phyloP scores from a whole-genome alignment of 1,139 yeast genomes.

The Hemisphaericaspora xylofermentans region DNA sequence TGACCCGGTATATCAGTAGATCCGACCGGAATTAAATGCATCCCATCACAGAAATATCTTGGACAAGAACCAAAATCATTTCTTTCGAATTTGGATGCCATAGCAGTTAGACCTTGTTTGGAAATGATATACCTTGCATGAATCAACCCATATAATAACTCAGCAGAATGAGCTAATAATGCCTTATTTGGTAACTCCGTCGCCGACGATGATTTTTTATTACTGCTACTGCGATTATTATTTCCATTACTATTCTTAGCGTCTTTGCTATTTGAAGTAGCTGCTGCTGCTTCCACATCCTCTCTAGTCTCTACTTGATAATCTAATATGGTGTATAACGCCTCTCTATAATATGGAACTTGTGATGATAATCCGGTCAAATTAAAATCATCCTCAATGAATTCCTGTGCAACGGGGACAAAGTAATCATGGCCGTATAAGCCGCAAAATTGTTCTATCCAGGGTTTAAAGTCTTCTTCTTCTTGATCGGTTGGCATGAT shows the following conservation, averaged over 20 bases:
- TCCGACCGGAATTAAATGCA: constrained; percentile 90
- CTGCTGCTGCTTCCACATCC: constrained; percentile 25
- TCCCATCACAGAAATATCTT: constrained; percentile 86
- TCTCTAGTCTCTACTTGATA: constrained; percentile 80
- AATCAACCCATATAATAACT: constrained; percentile 84
- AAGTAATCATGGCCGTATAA: constrained; percentile 90
- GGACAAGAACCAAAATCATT: constrained; percentile 93
- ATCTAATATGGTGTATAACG: constrained; percentile 79
- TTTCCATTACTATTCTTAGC: not conserved
- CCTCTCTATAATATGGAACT: constrained; percentile 90
- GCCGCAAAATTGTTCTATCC: constrained; percentile 89
- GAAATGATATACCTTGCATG: constrained; percentile 91
- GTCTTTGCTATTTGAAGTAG: constrained; percentile 6
- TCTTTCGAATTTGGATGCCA: constrained; percentile 94
- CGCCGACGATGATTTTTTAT: constrained; percentile 15
- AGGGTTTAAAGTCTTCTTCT: constrained; percentile 72
- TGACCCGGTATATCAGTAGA: constrained; percentile 87
- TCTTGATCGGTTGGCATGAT: constrained; percentile 46
- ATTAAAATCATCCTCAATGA: constrained; percentile 94
- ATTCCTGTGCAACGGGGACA: constrained; percentile 89
- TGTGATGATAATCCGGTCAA: constrained; percentile 82
- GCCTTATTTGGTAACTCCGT: constrained; percentile 66
- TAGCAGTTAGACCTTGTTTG: constrained; percentile 84
- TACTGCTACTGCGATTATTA: constrained; percentile 10
- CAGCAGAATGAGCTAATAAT: constrained; percentile 85